Conservation (phyloP, 2,329 filamentous ascomycete genomes). For the Shiraia sp. region DNA sequence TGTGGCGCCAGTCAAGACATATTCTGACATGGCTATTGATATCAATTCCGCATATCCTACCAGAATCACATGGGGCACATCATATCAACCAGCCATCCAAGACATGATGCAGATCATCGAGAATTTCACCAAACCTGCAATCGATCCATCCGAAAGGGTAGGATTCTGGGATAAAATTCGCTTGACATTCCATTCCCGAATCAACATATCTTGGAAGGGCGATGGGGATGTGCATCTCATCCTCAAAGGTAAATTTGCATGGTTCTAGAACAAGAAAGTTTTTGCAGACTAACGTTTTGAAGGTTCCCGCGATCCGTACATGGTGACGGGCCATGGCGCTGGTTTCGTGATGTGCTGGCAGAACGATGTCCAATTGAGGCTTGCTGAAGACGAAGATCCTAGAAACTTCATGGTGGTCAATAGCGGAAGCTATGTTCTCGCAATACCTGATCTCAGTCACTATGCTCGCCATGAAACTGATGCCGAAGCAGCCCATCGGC, state of each 20-base stretch:
- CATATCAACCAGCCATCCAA: conserved; percentile 96
- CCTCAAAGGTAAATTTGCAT: conserved; percentile 69
- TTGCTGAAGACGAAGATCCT: conserved; percentile 84
- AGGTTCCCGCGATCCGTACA: conserved; percentile 86
- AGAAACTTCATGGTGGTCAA: conserved; percentile 94
- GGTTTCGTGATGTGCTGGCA: conserved; percentile 99
- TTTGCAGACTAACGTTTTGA: conserved; percentile 8
- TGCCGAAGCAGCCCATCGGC: conserved; percentile 56
- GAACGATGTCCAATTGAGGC: conserved; percentile 85
- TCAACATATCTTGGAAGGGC: conserved; percentile 88
- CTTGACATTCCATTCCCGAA: conserved; percentile 88
- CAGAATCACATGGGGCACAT: conserved; percentile 94
- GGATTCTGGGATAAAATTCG: conserved; percentile 99
- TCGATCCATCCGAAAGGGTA: conserved; percentile 90
- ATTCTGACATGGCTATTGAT: conserved; percentile 87
- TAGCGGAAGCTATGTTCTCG: conserved; percentile 92
- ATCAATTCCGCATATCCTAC: conserved; percentile 94
- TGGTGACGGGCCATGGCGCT: conserved; percentile 87
- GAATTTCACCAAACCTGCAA: conserved; percentile 92
- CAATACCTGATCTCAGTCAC: conserved; percentile 89
- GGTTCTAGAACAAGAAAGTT: too few relatives aligned
- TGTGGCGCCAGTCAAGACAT: conserved; percentile 93
- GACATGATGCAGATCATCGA: conserved; percentile 99
- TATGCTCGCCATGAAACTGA: conserved; percentile 72
- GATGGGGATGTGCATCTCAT: conserved; percentile 94